Evolutionary conservation across 306 rosid species (phyloP), one percentile per base, ranked within the genome.

Genomic region (Chamaecrista fasciculata): DNA sequence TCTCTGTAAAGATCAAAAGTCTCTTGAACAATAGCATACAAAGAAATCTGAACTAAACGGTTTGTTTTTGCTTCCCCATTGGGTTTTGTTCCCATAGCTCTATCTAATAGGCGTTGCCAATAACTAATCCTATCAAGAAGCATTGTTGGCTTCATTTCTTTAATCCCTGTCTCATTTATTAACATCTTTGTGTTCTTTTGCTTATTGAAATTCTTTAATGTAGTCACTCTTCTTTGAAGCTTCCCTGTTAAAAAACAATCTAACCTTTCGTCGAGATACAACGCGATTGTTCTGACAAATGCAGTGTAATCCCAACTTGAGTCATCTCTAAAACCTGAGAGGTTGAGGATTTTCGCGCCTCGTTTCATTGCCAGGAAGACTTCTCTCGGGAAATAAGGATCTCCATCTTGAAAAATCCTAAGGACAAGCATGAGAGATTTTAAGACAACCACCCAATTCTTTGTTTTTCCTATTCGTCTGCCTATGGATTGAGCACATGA

Each of bases 181-280:
- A 56, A 36, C 3, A 66, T 23, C 3, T 66, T 31, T 1, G 66
- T 58, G 0, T 37, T 46, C 53, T 33, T 65, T 0, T 77, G 78
- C 12, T 20, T 42, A 19, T 5, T 74, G 42, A 69, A 65, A 0
- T 49, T 49, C 1, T 74, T 39, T 18, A 84, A 62, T 0, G 34
- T 67, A 79, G n/a, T n/a, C n/a, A 78, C 68, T 0, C 96, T 77
- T 0, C 88, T 67, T 66, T 94, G 97, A 44, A 90, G 94, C 65
- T 88, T 90, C 6, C 96, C 98, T 0, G 92, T 85, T 15, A 94
- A 69, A 58, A 94, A 85, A 39, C 95, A 88, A 64, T 88, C 89
- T 21, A 94, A 70, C 0, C 99, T 82, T 18, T 90, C 97, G 10
- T 94, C 99, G 15, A 91, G 94, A 66, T 94, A 94, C 7, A 90